Evolutionary conservation across 306 rosid species (phyloP), one percentile per base, ranked within the genome.

Genomic region (Vigna angularis): DNA sequence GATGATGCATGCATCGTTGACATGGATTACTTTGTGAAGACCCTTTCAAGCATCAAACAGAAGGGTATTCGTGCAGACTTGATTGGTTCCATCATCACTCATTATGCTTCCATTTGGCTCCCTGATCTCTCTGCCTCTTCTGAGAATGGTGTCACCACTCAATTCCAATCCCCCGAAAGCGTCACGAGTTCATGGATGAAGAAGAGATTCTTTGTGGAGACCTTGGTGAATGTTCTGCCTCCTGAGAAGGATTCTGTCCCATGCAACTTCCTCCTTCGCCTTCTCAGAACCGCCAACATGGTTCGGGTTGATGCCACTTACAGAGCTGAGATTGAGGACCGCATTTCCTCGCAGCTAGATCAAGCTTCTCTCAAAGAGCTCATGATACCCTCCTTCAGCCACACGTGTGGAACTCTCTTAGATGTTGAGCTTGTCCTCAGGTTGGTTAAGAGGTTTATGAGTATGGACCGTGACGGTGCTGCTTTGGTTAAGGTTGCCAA

Each of bases 1-100:
- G 95, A 95, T 45, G 98, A 92, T 40, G 90, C 91, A 44, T 87
- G 93, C 82, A 89, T 92, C 10, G 88, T 92, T 38, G 98, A 95
- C 90, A 88, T 95, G 90, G 98, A 95, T 82, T 95, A 87, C 96
- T 95, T 95, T 20, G 91, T 95, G 53, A 95, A 92, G 78, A 95
- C 98, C 42, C 89, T 95, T 34, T 69, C 96, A 38, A 91, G 88
- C 73, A 93, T 95, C 55, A 89, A 91, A 58, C 85, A 91, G 55
- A 95, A 95, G 73, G 99, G 97, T 6, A 97, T 95, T 24, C 91
- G 91, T 1, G 79, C 87, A 0, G 99, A 95, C 36, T 83, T 95
- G 66, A 78, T 95, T 28, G 96, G 93, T 65, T 95, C 98, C 20
- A 80, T 95, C 18, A 92, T 95, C 76, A 86, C 97, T 38, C 99